Conservation (phyloP, 1,284 basidiomycete species). For the Exobasidium cylindrosporum region DNA sequence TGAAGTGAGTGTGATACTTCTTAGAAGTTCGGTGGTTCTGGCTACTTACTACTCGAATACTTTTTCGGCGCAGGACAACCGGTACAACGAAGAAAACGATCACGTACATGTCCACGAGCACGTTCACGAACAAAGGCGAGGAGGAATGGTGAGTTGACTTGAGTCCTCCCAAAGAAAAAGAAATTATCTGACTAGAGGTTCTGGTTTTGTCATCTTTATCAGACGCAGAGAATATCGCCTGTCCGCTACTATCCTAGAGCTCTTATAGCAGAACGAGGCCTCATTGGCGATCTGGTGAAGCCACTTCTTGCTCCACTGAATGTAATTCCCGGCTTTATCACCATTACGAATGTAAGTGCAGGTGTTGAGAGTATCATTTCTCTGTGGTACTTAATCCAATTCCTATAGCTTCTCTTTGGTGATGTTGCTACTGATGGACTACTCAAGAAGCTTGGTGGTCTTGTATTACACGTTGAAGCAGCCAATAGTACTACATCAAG, state of each 20-base stretch:
- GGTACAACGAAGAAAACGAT: constrained; percentile 16
- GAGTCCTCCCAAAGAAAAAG: no score
- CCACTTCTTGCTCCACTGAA: constrained; percentile 21
- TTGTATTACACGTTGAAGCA: constrained; percentile 19
- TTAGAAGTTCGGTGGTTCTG: no score
- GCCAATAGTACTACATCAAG: constrained; percentile 1
- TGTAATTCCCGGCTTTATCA: constrained; percentile 22
- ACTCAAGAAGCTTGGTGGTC: constrained; percentile 18
- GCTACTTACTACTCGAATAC: no score
- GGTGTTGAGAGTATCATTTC: neutral
- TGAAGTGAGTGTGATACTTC: neutral
- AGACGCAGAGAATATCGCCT: no score
- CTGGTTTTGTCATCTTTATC: no score
- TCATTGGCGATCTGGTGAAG: constrained; percentile 19
- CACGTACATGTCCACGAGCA: constrained; percentile 19
- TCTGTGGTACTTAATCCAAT: neutral
- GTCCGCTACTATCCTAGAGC: no score
- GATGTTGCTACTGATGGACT: constrained; percentile 10
- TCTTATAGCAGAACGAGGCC: constrained; percentile 18
- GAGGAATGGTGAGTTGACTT: no score
- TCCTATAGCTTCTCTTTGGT: constrained; percentile 15
- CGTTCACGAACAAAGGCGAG: constrained; percentile 13
- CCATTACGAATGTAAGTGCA: constrained; percentile 12
- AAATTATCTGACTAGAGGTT: no score
- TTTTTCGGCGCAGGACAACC: neutral